Conservation (phyloP, 768 basidiomycete species). For the Pholiota conissans region DNA sequence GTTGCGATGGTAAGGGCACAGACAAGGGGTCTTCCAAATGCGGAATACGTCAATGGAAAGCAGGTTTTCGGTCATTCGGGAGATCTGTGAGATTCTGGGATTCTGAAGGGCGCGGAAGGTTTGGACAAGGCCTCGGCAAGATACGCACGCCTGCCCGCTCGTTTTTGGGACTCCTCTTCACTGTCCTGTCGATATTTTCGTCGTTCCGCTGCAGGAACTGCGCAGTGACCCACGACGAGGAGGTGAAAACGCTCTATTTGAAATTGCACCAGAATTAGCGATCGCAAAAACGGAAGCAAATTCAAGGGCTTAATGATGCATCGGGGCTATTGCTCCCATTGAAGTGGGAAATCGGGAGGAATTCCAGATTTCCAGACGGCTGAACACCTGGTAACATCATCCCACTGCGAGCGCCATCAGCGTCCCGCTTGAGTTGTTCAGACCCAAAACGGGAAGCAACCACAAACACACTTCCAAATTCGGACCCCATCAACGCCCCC, state of each 20-base stretch:
- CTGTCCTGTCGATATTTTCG: neutral
- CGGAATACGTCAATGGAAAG: slow-evolving; percentile 1
- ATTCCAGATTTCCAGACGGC: neutral
- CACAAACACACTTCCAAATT: slow-evolving; percentile 18
- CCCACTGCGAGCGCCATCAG: neutral
- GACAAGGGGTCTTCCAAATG: slow-evolving; percentile 18
- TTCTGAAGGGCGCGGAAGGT: neutral
- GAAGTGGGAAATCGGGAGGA: neutral
- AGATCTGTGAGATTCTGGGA: slow-evolving; percentile 5
- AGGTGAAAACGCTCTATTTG: neutral
- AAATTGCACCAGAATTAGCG: neutral
- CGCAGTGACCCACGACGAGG: neutral
- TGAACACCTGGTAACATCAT: too few relatives aligned
- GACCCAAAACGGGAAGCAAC: slow-evolving; percentile 3
- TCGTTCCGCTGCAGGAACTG: neutral
- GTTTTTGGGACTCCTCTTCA: neutral
- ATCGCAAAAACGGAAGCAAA: neutral
- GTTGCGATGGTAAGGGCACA: slow-evolving; percentile 8
- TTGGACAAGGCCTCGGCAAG: neutral
- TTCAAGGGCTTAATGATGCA: neutral
- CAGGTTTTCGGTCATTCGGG: slow-evolving; percentile 5
- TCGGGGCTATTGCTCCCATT: neutral
- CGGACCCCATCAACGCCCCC: slow-evolving; percentile 9
- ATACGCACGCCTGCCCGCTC: neutral
- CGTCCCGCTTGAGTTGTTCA: neutral